Percentiles rank a stretch among this genome's conserved stretches.
Evolutionary conservation across 768 basidiomycete species (phyloP).

Genomic region (Trametes cubensis): DNA sequence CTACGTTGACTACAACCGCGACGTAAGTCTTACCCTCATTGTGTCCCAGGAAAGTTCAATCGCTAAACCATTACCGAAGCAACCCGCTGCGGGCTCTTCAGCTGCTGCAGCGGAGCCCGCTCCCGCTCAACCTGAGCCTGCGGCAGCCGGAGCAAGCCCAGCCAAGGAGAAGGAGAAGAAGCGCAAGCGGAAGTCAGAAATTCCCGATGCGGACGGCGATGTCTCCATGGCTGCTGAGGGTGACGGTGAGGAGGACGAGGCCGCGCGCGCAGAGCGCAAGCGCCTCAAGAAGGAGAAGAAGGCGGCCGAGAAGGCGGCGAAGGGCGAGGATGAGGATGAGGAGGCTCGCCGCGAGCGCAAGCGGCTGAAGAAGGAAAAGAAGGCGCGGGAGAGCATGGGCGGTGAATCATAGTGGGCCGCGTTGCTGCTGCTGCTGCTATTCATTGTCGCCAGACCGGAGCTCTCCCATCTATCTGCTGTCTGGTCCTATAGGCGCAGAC

Average conservation of each 20-base stretch:
- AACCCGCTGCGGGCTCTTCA: conserved; percentile 44
- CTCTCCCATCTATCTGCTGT: no score
- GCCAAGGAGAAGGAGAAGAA: conserved; percentile 69
- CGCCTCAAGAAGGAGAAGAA: conserved; percentile 37
- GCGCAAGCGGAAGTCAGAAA: conserved; percentile 78
- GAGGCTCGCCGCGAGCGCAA: conserved; percentile 40
- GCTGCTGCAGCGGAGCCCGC: conserved; percentile 29
- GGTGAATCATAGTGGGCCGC: conserved; percentile 32
- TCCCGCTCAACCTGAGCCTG: conserved; percentile 25
- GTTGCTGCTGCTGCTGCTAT: background rate
- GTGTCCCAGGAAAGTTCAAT: background rate
- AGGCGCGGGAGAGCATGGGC: conserved; percentile 44
- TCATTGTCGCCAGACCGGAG: background rate
- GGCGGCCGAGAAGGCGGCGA: conserved; percentile 46
- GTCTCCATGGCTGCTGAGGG: conserved; percentile 48
- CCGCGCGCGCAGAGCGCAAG: conserved; percentile 39
- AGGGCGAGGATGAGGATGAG: conserved; percentile 55
- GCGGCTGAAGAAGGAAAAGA: conserved; percentile 39
- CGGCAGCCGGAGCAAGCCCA: conserved; percentile 37
- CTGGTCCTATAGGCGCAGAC: no score
- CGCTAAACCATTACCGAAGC: conserved; percentile 28
- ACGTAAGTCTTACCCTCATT: conserved; percentile 38
- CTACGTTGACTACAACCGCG: conserved; percentile 91
- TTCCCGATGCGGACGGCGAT: conserved; percentile 45
- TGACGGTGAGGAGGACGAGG: conserved; percentile 48